Evolutionary conservation across 371 early-diverging fungal genomes (phyloP).

Genomic region (Mucor racemosus): DNA sequence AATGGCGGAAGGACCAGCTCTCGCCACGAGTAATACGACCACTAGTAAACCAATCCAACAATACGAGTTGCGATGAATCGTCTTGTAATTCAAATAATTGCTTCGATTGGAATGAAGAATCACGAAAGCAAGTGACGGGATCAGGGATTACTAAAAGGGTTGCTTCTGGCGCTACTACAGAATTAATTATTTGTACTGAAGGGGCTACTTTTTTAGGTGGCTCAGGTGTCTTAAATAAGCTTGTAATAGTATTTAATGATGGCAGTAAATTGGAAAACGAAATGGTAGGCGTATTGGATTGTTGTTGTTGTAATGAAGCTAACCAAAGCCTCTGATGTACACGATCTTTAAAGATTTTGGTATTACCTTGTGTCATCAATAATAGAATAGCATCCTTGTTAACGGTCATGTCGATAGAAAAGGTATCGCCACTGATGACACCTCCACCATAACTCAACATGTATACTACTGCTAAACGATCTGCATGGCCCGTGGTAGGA

Average conservation of each 20-base stretch:
- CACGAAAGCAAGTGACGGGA: slow-evolving; percentile 75
- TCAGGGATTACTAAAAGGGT: slow-evolving; percentile 72
- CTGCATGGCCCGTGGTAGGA: slow-evolving; percentile 46
- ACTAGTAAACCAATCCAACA: slow-evolving; percentile 85
- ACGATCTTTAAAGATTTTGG: slow-evolving; percentile 71
- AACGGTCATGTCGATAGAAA: slow-evolving; percentile 55
- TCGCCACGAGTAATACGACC: slow-evolving; percentile 78
- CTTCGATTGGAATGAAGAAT: slow-evolving; percentile 64
- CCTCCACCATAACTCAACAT: slow-evolving; percentile 83
- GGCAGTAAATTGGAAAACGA: slow-evolving; percentile 19
- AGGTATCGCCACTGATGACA: slow-evolving; percentile 71
- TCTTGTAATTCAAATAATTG: slow-evolving; percentile 59
- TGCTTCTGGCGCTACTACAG: slow-evolving; percentile 38
- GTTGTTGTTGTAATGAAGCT: slow-evolving; percentile 20
- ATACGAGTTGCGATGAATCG: slow-evolving; percentile 55
- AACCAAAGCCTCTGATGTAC: slow-evolving; percentile 32
- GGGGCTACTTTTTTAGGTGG: slow-evolving; percentile 10
- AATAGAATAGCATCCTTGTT: slow-evolving; percentile 57
- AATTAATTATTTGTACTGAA: slow-evolving; percentile 54
- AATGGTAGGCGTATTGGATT: slow-evolving; percentile 15
- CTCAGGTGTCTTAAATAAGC: neutral
- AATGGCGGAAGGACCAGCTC: slow-evolving; percentile 71
- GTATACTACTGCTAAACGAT: slow-evolving; percentile 49
- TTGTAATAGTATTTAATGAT: slow-evolving; percentile 1
- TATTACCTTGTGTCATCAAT: slow-evolving; percentile 79